Base-by-base conservation (phyloP, 306 rosid species). In the Comarum palustre region DNA sequence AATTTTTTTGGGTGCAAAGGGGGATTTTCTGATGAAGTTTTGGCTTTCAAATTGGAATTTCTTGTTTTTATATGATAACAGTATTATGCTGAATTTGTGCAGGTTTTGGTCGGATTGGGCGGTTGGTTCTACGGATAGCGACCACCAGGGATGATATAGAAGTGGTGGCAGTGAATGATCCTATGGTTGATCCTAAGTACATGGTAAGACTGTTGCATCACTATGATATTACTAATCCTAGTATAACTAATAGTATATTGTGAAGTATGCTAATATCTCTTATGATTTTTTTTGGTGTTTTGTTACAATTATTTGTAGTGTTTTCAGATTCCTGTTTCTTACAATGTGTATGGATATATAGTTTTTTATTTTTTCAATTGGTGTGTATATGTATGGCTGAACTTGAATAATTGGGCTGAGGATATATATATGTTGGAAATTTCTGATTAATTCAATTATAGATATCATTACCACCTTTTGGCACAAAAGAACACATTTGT, bases 61-160 rank as follows among this genome's bases (percentile, higher is more conserved):
- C 12, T 65, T 0, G 15, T 10, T 64, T 8, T 6, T 41, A 19
- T 42, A 25, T 75, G 67, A 54, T n/a, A 29, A 59, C 39, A 16
- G 20, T 25, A 15, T 39, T 55, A 2, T 83, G 72, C 77, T 85
- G 69, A 62, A 75, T 67, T 41, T 20, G 25, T 68, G 70, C 83
- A 93, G 99, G 99, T 72, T 94, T 94, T 84, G 99, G 99, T 74
- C 90, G 99, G 38, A 94, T 94, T 82, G 99, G 99, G 79, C 87
- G 99, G 82, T 83, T 94, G 91, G 97, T 94, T 63, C 77, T 94
- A 51, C 92, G 99, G 22, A 78, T 94, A 67, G 99, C 99, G 27
- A 67, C 82, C 81, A 68, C 79, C 36, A 79, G 99, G 79, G 99
- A 89, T 90, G 99, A 91, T 84, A 82, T 94, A 41, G 96, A 91